Percentiles rank a stretch among this genome's conserved stretches.
Evolutionary conservation across 352 stramenopile species (phyloP).

Genomic region (Pythium monospermum): DNA sequence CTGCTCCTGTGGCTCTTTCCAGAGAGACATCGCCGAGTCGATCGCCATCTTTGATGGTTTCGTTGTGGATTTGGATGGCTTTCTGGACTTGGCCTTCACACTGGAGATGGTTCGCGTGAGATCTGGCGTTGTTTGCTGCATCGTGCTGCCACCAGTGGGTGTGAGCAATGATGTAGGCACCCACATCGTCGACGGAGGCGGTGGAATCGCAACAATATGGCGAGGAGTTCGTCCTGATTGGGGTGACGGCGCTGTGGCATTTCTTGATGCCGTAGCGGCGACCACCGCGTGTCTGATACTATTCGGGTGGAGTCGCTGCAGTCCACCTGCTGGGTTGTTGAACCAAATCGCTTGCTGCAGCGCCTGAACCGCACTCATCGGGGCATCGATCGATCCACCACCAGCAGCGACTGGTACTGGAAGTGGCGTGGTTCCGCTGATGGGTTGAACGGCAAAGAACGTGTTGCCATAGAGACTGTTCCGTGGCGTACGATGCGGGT

Average conservation of each 20-base stretch:
- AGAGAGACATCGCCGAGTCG: not conserved
- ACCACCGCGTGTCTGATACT: constrained; percentile 20
- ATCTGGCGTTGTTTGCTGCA: constrained; percentile 8
- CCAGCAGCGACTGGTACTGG: not conserved
- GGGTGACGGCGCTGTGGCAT: constrained; percentile 6
- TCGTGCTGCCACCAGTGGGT: constrained; percentile 5
- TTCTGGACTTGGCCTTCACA: constrained; percentile 17
- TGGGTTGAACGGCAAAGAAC: constrained; percentile 17
- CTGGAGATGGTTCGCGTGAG: constrained; percentile 19
- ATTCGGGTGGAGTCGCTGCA: constrained; percentile 14
- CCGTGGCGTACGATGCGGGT: constrained; percentile 19
- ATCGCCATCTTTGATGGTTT: not conserved
- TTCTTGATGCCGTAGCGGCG: constrained; percentile 3
- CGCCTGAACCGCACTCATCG: constrained; percentile 23
- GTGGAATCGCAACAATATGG: constrained; percentile 4
- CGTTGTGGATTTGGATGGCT: constrained; percentile 3
- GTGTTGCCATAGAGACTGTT: constrained; percentile 8
- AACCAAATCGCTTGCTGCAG: constrained; percentile 24
- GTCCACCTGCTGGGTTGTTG: constrained; percentile 13
- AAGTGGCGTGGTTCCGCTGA: not conserved
- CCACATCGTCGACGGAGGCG: constrained; percentile 7
- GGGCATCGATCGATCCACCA: not conserved
- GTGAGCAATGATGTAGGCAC: constrained; percentile 9
- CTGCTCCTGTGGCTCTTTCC: constrained; percentile 7
- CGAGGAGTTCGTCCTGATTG: constrained; percentile 8